A percentile compares a stretch with the other conserved stretches of the same genome.
Evolutionary conservation across 495 filamentous ascomycete genomes (phyloP).

Genomic region (Hypoxylon perforatum): DNA sequence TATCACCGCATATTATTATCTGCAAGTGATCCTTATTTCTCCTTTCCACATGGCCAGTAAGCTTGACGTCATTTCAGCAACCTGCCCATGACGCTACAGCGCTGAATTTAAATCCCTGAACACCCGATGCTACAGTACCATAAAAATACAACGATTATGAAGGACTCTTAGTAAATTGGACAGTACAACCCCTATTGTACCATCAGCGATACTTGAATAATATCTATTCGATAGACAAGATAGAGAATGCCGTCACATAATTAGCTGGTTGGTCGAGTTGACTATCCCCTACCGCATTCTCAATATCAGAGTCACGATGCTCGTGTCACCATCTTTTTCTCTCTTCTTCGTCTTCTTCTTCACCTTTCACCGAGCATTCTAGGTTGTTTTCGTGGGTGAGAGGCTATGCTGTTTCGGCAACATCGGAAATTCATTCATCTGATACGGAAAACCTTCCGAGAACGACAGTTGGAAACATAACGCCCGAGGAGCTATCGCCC

Average conservation of each 20-base stretch:
- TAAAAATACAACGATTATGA: conserved; percentile 11
- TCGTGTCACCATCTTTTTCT: not conserved
- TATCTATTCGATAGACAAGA: not conserved
- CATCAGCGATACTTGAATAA: not conserved
- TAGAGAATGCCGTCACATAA: not conserved
- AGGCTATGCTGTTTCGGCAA: not conserved
- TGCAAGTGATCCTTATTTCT: conserved; percentile 18
- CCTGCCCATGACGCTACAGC: not conserved
- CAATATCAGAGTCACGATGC: not conserved
- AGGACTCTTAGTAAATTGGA: conserved; percentile 3
- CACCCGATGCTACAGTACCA: conserved; percentile 23
- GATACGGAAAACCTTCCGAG: no score
- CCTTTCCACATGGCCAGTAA: not conserved
- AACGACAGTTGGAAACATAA: no score
- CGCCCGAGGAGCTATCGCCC: not conserved
- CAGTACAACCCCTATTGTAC: not conserved
- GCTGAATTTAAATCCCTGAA: conserved; percentile 11
- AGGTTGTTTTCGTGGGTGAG: not conserved
- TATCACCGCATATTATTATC: conserved; percentile 13
- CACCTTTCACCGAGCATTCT: not conserved
- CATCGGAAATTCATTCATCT: not conserved
- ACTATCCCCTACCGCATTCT: no score
- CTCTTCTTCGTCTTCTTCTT: no score
- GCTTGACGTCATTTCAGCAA: conserved; percentile 9
- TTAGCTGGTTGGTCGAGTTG: no score